Evolutionary conservation across 805 yeast species (phyloP).

Genomic region (Maudiozyma turicensis): DNA sequence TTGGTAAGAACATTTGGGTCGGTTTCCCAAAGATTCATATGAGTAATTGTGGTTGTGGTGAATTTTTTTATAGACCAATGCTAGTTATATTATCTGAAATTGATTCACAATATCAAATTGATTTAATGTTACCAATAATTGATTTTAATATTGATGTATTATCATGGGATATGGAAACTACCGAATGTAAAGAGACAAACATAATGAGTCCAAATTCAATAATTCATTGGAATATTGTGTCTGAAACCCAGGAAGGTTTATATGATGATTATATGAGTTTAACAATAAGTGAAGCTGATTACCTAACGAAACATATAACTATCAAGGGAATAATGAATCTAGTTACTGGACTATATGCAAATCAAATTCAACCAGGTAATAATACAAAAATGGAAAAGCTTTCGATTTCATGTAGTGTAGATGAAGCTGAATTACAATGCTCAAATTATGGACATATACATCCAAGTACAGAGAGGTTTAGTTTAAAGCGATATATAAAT

Average conservation of each 20-base stretch:
- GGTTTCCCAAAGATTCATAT: conserved; percentile 16
- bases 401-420: not conserved
- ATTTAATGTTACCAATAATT: conserved; percentile 11
- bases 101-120: conserved; percentile 12
- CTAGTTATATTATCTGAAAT: conserved; percentile 10
- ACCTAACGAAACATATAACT: conserved; percentile 28
- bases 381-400: too few species aligned
- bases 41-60: conserved; percentile 14
- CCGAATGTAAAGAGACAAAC: conserved; percentile 8
- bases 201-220: conserved; percentile 15
- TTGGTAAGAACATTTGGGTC: conserved; percentile 14
- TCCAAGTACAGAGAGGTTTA: not conserved
- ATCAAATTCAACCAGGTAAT: not conserved
- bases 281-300: conserved; percentile 33
- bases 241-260: conserved; percentile 10
- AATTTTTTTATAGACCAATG: conserved; percentile 14
- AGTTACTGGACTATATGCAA: conserved; percentile 26
- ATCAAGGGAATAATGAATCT: conserved; percentile 32
- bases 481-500: not conserved
- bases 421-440: not conserved
- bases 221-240: conserved; percentile 11
- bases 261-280: conserved; percentile 33
- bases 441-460: not conserved
- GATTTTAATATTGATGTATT: conserved; percentile 11
- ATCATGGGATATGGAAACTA: conserved; percentile 11